A percentile compares a stretch with the other conserved stretches of the same genome.
Evolutionary conservation across 208 protist genomes (phyloP).

Genomic region (Crithidia fasciculata): DNA sequence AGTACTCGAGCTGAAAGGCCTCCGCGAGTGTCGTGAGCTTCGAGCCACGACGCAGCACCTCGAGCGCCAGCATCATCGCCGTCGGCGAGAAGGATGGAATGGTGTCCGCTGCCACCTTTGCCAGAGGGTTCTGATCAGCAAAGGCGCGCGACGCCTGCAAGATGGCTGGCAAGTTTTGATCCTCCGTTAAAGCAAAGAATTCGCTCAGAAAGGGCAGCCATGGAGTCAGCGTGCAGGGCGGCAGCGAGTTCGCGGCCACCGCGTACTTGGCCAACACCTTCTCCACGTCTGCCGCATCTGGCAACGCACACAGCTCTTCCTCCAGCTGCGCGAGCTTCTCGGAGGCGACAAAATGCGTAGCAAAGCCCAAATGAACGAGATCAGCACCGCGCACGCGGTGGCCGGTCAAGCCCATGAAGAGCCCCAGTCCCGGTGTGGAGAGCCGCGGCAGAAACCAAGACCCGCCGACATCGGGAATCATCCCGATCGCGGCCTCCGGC

Average conservation of each 20-base stretch:
- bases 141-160: conserved; percentile 38
- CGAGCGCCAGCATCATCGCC: conserved; percentile 53
- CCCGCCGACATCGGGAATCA: conserved; percentile 82
- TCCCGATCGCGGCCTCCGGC: conserved; percentile 86
- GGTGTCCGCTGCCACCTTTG: conserved; percentile 27
- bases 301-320: conserved; percentile 51
- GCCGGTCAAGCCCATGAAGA: conserved; percentile 84
- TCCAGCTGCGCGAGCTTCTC: conserved; percentile 54
- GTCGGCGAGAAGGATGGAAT: conserved; percentile 63
- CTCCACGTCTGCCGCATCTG: conserved; percentile 38
- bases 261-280: conserved; percentile 50
- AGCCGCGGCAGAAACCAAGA: conserved; percentile 77
- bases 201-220: conserved; percentile 39
- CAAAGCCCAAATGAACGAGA: conserved; percentile 70
- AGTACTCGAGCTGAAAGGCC: conserved; percentile 69
- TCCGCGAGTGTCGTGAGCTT: conserved; percentile 46
- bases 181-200: conserved; percentile 39
- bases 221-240: conserved; percentile 48
- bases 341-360: conserved; percentile 81
- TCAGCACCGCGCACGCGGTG: conserved; percentile 76
- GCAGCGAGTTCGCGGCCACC: conserved; percentile 29
- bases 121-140: conserved; percentile 38
- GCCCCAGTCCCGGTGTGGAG: conserved; percentile 45
- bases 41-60: conserved; percentile 54
- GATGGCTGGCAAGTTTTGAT: conserved; percentile 53